Evolutionary conservation across 2,329 filamentous ascomycete genomes (phyloP).

Genomic region (Albifimbria verrucaria): DNA sequence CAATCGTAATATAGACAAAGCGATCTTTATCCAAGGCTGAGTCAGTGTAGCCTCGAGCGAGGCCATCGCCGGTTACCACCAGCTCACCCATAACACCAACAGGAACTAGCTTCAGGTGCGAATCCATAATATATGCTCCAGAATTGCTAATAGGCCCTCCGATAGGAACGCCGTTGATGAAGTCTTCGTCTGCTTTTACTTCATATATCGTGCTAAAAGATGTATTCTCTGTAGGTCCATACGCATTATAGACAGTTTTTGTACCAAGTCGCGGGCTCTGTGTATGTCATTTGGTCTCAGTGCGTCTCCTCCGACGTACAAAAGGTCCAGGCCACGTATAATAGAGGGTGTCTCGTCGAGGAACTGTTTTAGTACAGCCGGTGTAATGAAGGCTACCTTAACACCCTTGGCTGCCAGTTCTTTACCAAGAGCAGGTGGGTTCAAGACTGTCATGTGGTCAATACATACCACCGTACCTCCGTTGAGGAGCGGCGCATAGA

Average conservation of each 20-base stretch:
- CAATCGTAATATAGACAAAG: slow-evolving; percentile 13
- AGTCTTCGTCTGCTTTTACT: slow-evolving; percentile 1
- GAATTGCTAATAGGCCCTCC: slow-evolving; percentile 16
- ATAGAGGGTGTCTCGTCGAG: slow-evolving; percentile 4
- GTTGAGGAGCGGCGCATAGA: slow-evolving; percentile 12
- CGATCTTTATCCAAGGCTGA: slow-evolving; percentile 9
- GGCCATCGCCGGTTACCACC: slow-evolving; percentile 21
- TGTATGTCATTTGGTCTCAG: slow-evolving; percentile 9
- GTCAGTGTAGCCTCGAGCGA: slow-evolving; percentile 20
- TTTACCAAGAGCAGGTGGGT: slow-evolving; percentile 6
- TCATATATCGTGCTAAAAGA: slow-evolving; percentile 6
- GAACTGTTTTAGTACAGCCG: slow-evolving; percentile 13
- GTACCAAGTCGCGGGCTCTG: background rate
- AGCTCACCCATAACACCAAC: slow-evolving; percentile 23
- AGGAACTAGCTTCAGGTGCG: slow-evolving; percentile 16
- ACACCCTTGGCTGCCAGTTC: slow-evolving; percentile 7
- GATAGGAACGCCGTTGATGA: slow-evolving; percentile 14
- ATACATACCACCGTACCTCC: slow-evolving; percentile 17
- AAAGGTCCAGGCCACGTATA: slow-evolving; percentile 5
- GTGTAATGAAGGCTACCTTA: slow-evolving; percentile 6
- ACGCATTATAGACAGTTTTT: slow-evolving; percentile 5
- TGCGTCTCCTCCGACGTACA: slow-evolving; percentile 11
- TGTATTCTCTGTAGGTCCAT: slow-evolving; percentile 18
- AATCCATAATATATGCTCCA: slow-evolving; percentile 20
- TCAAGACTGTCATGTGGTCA: slow-evolving; percentile 9